Evolutionary conservation across 1,284 basidiomycete genomes (phyloP), one percentile per base, ranked within the genome.

Genomic region (Pisolithus thermaeus): DNA sequence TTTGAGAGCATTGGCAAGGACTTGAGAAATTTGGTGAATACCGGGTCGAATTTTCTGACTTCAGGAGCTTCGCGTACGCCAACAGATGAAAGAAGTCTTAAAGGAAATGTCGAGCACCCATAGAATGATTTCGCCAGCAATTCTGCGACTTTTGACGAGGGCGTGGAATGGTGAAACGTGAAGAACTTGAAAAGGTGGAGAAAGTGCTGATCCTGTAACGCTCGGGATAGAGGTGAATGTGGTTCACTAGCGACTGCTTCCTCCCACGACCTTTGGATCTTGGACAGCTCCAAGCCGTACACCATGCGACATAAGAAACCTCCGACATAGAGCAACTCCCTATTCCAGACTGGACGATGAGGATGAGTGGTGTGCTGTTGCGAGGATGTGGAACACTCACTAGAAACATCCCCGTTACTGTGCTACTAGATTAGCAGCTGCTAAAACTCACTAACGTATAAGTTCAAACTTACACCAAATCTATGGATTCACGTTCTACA

Each of bases 401-500:
- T 70, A 36, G 84, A 81, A 30, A 90, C 84, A 64, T 89, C 18
- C 80, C 81, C n/a, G 67, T 92, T 90, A 60, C 87, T 90, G 18
- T 20, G 18, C 18, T 20, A 20, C 18, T 47, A 11, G 54, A 50
- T 36, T 14, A n/a, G 18, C n/a, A n/a, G n/a, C 58, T 16, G 62
- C 48, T 9, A 43, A 6, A 5, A 18, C 18, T 20, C 35, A 8
- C 36, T 32, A 41, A 46, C 4, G 22, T 5, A 7, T 58, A 56
- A 40, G 22, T 11, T 38, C 27, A 9, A 18, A 71, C 82, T 68
- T 64, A 89, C 81, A 91, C 85, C 4, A 94, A 73, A 69, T 97
- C 94, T 56, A 97, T 87, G 0, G 90, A 92, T 70, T 99, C 96
- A 57, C 96, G 82, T 70, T 99, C 96, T 2, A 99, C 96, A 0